These are phyloP conservation scores for Chlorella variabilis DNA, from an alignment of 163 green algal genomes.

Conservation along the genomic window DNA sequence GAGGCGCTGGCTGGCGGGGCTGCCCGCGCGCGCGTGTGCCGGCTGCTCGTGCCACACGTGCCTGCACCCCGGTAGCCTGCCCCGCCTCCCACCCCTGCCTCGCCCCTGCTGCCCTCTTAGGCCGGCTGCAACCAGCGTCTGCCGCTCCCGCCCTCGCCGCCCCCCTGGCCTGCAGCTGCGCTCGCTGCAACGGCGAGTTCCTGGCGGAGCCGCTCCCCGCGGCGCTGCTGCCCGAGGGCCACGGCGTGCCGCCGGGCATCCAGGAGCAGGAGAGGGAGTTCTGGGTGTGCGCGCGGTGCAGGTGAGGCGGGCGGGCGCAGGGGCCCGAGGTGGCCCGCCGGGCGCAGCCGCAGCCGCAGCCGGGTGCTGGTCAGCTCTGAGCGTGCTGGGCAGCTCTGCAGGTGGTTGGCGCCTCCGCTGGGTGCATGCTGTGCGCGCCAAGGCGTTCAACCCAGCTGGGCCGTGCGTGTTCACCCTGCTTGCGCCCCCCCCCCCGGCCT, in stretches of 20 bases:
- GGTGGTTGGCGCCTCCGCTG: neutral
- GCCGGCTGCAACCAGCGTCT: neutral
- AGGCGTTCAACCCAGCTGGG: too few species aligned
- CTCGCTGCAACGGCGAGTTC: constrained; percentile 65
- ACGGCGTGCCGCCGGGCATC: constrained; percentile 44
- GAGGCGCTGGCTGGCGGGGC: neutral
- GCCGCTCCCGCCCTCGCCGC: neutral
- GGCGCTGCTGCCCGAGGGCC: constrained; percentile 22
- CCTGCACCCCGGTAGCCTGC: too few species aligned
- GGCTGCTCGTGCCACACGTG: too few species aligned
- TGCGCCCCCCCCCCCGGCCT: neutral
- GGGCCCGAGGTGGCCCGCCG: too few species aligned
- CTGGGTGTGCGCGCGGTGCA: constrained; percentile 53
- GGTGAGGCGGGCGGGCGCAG: constrained; percentile 9
- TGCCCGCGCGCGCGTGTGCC: too few species aligned
- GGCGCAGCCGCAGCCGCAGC: too few species aligned
- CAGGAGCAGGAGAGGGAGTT: constrained; percentile 43
- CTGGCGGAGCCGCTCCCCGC: constrained; percentile 19
- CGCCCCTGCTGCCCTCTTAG: neutral
- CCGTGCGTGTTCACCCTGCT: too few species aligned
- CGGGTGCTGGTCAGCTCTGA: too few species aligned
- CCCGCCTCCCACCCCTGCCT: too few species aligned
- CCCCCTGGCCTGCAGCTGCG: neutral
- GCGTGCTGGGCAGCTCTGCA: too few species aligned
- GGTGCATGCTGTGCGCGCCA: neutral